These are phyloP conservation scores for Prasinococcaceae sp. DNA, from an alignment of 139 green algal species.

Conservation along the genomic window DNA sequence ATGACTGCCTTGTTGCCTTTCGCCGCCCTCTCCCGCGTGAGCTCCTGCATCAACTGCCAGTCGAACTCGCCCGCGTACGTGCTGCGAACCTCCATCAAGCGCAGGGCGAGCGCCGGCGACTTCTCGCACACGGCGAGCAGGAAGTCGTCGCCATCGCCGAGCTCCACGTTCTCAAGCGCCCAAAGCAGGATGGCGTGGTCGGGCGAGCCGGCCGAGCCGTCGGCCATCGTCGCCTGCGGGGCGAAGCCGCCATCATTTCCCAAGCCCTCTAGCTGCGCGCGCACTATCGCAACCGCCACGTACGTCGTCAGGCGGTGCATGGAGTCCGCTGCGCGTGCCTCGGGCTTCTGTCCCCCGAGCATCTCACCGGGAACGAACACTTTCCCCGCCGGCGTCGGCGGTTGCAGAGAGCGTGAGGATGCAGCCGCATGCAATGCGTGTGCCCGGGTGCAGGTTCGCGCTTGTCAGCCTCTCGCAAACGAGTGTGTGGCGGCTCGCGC, in stretches of 20 bases:
- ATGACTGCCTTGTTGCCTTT: conserved; percentile 12
- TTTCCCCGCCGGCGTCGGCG: no score
- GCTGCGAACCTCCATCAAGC: conserved; percentile 13
- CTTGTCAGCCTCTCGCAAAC: no score
- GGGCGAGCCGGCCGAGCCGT: conserved; percentile 1
- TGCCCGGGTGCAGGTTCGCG: no score
- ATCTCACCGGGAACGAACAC: conserved; percentile 1
- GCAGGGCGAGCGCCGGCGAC: conserved; percentile 9
- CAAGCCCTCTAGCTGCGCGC: conserved; percentile 16
- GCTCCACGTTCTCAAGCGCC: conserved; percentile 12
- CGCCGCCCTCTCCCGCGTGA: background rate
- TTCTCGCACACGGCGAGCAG: conserved; percentile 11
- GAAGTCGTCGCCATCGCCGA: conserved; percentile 20
- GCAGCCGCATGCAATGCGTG: no score
- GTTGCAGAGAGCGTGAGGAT: no score
- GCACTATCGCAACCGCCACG: conserved; percentile 15
- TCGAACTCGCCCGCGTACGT: conserved; percentile 19
- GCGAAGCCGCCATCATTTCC: conserved; percentile 22
- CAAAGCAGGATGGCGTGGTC: conserved; percentile 8
- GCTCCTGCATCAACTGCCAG: conserved; percentile 2
- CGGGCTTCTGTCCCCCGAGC: background rate
- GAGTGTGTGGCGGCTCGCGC: no score
- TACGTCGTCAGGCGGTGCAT: conserved; percentile 13
- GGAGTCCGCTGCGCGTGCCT: conserved; percentile 1
- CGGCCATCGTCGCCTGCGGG: conserved; percentile 3